Evolutionary conservation across 1,284 basidiomycete species (phyloP), one percentile per base, ranked within the genome.

Genomic region (Marasmius oreades): DNA sequence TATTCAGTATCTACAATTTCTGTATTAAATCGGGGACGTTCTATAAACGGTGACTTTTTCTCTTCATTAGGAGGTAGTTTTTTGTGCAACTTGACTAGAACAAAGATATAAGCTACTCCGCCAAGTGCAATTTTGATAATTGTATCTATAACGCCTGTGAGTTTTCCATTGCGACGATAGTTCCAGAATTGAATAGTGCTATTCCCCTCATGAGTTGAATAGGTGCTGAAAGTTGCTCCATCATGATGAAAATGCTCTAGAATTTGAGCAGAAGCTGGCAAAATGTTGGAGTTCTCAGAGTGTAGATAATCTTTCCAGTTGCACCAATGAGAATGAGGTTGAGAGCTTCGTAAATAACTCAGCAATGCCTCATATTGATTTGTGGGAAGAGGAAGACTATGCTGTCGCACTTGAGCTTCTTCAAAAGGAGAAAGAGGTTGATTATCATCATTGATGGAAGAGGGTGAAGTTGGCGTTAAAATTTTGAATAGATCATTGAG

Each of bases 91-190:
- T 62, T 56, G 43, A 64, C 62, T n/a, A 48, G 42, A n/a, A 67
- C 53, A 50, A 69, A 68, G 20, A 56, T 63, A 23, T 54, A 46
- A 8, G 60, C 31, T 34, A 39, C 22, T 24, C 61, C 63, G 8
- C 67, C 61, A 3, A 66, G n/a, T n/a, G 53, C 59, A 23, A 64
- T 51, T 44, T 60, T 52, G 52, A 62, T 64, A 42, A 67, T 65
- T n/a, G 58, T 42, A 11, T 59, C 42, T 20, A 68, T 68, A 23
- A 61, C 45, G 24, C 66, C 66, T 6, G 58, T 62, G 26, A 24
- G 33, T 23, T 50, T 56, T 16, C 18, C 18, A 2, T 55, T 33
- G 16, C 37, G 39, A 3, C 51, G 39, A 10, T 51, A 61, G 48
- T 64, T 24, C 10, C 43, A 54, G 52, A 67, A 66, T 24, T 61